Percentiles rank a stretch among this genome's conserved stretches.
These are phyloP conservation scores for Escallonia herrerae DNA, from an alignment of 129 eudicot species.

Conservation along the genomic window DNA sequence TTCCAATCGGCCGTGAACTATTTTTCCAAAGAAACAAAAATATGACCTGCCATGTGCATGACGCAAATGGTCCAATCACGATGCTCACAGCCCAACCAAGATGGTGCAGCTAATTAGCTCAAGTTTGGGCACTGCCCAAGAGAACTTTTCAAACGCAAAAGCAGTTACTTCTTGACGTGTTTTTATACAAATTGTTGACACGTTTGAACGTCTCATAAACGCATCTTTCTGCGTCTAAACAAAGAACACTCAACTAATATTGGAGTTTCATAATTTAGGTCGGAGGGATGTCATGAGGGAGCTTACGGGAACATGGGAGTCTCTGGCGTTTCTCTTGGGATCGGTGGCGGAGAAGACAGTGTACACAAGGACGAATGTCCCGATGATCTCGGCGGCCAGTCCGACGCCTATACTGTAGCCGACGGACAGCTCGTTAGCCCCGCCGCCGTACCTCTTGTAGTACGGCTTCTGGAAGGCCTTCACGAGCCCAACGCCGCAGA, in stretches of 20 bases:
- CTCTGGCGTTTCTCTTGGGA: constrained; percentile 70
- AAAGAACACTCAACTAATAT: too few species aligned
- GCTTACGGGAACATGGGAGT: constrained; percentile 71
- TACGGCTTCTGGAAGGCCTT: constrained; percentile 44
- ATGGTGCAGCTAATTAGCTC: too few species aligned
- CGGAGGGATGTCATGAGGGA: not conserved
- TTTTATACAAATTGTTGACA: not conserved
- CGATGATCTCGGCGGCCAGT: constrained; percentile 51
- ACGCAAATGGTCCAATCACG: too few species aligned
- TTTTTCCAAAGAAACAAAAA: too few species aligned
- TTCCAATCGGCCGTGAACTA: too few species aligned
- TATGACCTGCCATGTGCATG: too few species aligned
- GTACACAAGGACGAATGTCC: constrained; percentile 58
- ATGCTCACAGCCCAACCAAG: too few species aligned
- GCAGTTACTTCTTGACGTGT: not conserved
- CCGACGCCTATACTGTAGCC: constrained; percentile 49
- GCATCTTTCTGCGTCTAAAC: too few species aligned
- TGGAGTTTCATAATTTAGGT: not conserved
- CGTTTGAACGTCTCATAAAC: not conserved
- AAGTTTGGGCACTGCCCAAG: not conserved
- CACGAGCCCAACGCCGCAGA: constrained; percentile 61
- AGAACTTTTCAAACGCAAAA: not conserved
- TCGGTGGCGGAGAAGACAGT: constrained; percentile 76
- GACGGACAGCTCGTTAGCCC: constrained; percentile 30
- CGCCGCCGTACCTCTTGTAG: constrained; percentile 48